phyloP scores from a whole-genome alignment of 805 yeast genomes.

The Cyberlindnera suaveolens region DNA sequence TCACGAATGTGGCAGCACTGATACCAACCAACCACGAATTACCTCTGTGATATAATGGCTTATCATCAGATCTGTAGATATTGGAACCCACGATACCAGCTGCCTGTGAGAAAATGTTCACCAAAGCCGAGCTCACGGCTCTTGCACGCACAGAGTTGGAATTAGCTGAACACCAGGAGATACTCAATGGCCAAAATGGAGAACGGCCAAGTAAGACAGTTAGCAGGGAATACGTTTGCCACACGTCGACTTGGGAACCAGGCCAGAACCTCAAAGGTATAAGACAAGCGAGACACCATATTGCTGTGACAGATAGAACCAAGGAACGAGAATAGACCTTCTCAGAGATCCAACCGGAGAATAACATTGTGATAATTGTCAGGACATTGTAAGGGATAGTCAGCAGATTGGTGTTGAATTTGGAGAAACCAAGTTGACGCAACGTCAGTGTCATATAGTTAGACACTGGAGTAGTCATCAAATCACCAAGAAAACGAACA shows the following conservation, averaged over 20 bases:
- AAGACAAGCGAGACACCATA: conserved; percentile 33
- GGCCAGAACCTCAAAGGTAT: conserved; percentile 34
- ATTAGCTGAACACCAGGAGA: conserved; percentile 56
- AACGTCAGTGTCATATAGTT: conserved; percentile 44
- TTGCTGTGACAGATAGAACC: conserved; percentile 24
- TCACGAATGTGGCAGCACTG: conserved; percentile 27
- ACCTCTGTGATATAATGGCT: conserved; percentile 56
- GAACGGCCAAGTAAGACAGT: conserved; percentile 34
- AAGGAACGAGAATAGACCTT: conserved; percentile 27
- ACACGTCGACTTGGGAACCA: conserved; percentile 30
- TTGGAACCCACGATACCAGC: conserved; percentile 49
- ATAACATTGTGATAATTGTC: conserved; percentile 30
- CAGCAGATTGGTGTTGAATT: conserved; percentile 45
- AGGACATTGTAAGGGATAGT: conserved; percentile 43
- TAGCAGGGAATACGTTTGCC: conserved; percentile 38
- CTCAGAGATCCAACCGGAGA: conserved; percentile 33
- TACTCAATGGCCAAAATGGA: conserved; percentile 50
- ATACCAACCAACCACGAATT: conserved; percentile 37
- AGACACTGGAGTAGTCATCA: conserved; percentile 31
- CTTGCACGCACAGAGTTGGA: conserved; percentile 58
- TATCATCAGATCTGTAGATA: conserved; percentile 50
- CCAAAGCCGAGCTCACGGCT: conserved; percentile 59
- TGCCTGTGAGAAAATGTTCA: conserved; percentile 58
- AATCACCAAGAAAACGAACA: conserved; percentile 37
- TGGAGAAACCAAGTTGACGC: conserved; percentile 43